Base-by-base conservation (phyloP, 306 rosid species). In the Castanea mollissima region DNA sequence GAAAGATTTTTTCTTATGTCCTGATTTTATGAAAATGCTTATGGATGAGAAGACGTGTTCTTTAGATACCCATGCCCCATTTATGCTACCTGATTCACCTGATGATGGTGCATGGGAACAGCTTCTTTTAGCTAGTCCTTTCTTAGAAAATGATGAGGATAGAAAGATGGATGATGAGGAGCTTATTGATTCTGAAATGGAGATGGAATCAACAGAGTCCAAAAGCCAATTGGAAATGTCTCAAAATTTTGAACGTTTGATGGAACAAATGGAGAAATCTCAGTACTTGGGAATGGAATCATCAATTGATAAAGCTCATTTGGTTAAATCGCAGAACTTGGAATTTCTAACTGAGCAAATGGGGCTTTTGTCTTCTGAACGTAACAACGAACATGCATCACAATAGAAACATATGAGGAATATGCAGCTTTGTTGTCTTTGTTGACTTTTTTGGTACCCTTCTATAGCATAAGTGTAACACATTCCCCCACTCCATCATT, bases 71-170 rank as follows among this genome's bases (percentile, higher is more conserved):
- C 89, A 83, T 46, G 75, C 88, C 57, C 93, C 89, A 0, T 87
- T 91, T 78, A 69, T 87, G 77, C 81, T 88, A n/a, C 90, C 94
- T 0, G 96, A 96, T 83, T 80, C 79, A 63, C 86, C 86, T 0
- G 97, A 86, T 78, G 93, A 92, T 49, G 83, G 84, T 74, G 77
- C 83, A 15, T 92, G 98, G 99, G 91, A 92, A 75, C 88, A 88
- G 79, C 89, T 88, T 68, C 94, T 95, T 80, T 74, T 85, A 29
- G 89, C 76, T 10, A 86, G 88, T 74, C 86, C 91, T 67, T 79
- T 81, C 74, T 71, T 60, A 13, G 88, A 72, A 73, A 85, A 88
- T 76, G 29, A 23, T 51, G 85, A 91, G 81, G 85, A 88, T 29
- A 49, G 82, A 51, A 81, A 76, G 74, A 52, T 55, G 71, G 91